These are phyloP conservation scores for Colletotrichum sp. DNA, from an alignment of 2,329 filamentous ascomycete genomes.

Conservation along the genomic window DNA sequence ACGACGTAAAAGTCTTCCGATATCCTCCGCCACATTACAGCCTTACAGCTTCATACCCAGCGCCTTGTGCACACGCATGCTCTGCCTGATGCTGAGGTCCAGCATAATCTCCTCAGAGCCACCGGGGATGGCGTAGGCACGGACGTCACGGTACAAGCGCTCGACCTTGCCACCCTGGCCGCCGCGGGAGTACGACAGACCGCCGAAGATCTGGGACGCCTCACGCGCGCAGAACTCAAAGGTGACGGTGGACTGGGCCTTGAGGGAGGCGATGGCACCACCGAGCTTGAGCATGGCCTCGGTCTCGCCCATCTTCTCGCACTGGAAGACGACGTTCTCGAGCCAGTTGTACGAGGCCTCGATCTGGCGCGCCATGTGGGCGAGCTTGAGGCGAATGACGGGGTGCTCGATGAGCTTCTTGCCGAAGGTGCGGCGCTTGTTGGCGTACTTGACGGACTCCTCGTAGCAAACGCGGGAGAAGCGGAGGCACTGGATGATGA, in stretches of 20 bases:
- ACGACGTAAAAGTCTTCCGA: neutral
- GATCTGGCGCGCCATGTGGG: conserved; percentile 97
- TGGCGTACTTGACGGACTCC: conserved; percentile 93
- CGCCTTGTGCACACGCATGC: conserved; percentile 84
- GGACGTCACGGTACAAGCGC: conserved; percentile 90
- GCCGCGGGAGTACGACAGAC: conserved; percentile 87
- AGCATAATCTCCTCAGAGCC: conserved; percentile 99
- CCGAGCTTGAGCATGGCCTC: conserved; percentile 97
- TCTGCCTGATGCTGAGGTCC: conserved; percentile 92
- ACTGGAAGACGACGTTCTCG: conserved; percentile 94
- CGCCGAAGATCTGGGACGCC: conserved; percentile 96
- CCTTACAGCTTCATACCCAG: conserved; percentile 93
- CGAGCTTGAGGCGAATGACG: conserved; percentile 96
- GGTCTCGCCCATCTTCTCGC: conserved; percentile 88
- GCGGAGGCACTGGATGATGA: conserved; percentile 95
- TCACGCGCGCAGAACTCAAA: conserved; percentile 98
- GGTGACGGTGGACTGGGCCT: conserved; percentile 91
- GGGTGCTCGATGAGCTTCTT: conserved; percentile 97
- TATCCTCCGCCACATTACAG: neutral
- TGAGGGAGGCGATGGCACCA: conserved; percentile 90
- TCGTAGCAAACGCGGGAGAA: conserved; percentile 98
- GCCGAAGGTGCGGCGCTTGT: conserved; percentile 96
- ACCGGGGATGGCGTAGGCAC: conserved; percentile 95
- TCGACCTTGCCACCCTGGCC: conserved; percentile 97
- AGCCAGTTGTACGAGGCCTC: conserved; percentile 98